Percentiles rank a stretch among this genome's conserved stretches.
These are phyloP conservation scores for Ceratobasidium sp. DNA, from an alignment of 1,284 basidiomycete species.

Conservation along the genomic window DNA sequence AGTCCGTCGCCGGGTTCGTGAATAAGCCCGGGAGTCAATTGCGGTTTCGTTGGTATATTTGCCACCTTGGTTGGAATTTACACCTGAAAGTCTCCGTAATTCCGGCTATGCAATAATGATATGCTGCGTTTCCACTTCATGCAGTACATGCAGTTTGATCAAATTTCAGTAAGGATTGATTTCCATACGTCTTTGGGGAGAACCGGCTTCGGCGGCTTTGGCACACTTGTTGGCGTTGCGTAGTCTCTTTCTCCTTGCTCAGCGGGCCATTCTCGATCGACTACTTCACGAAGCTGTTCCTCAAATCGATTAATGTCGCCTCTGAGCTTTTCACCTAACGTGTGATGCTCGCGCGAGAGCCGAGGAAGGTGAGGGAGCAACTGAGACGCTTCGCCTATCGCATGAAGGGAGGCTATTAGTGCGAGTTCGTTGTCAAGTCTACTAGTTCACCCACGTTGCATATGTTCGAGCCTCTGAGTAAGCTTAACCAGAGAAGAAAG, in stretches of 20 bases:
- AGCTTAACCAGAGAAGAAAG: slow-evolving; percentile 83
- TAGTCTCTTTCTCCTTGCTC: neutral
- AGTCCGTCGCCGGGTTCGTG: neutral
- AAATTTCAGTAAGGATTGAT: slow-evolving; percentile 1
- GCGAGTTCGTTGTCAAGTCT: neutral
- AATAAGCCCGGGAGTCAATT: neutral
- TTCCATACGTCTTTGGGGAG: slow-evolving; percentile 8
- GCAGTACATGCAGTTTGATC: neutral
- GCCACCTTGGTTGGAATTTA: no score
- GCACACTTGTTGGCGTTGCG: neutral
- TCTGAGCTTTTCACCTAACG: slow-evolving; percentile 64
- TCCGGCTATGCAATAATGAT: no score
- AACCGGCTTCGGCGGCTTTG: slow-evolving; percentile 3
- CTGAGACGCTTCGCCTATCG: slow-evolving; percentile 62
- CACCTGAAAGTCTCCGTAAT: no score
- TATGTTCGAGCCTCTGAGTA: slow-evolving; percentile 60
- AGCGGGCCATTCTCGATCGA: slow-evolving; percentile 56
- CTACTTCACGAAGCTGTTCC: slow-evolving; percentile 56
- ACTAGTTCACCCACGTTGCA: slow-evolving; percentile 59
- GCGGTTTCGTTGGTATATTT: no score
- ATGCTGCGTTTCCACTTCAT: no score
- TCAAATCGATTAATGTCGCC: slow-evolving; percentile 60
- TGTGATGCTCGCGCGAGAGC: slow-evolving; percentile 64
- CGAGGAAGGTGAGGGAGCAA: slow-evolving; percentile 73
- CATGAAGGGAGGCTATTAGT: neutral